Evolutionary conservation across 2,329 filamentous ascomycete genomes (phyloP).

Genomic region (Scytalidium sp.): DNA sequence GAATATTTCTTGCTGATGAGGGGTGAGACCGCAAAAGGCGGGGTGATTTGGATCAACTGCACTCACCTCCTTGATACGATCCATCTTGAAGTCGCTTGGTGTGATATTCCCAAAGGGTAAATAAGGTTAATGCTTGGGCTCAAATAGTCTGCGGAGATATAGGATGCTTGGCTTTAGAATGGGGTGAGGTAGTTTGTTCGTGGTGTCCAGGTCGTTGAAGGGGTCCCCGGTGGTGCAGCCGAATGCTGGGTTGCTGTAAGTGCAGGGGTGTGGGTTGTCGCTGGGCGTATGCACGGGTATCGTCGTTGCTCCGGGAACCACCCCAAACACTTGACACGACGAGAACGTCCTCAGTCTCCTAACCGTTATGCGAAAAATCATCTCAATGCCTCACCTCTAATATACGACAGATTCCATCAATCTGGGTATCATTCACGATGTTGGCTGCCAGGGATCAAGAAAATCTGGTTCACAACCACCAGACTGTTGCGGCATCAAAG

Average conservation of each 20-base stretch:
- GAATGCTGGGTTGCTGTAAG: neutral
- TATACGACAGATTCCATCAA: slow-evolving; percentile 12
- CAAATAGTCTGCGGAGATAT: neutral
- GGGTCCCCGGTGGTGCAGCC: neutral
- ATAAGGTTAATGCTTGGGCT: neutral
- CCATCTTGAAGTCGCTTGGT: slow-evolving; percentile 55
- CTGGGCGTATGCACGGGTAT: neutral
- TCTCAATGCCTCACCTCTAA: neutral
- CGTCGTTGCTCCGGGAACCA: slow-evolving; percentile 12
- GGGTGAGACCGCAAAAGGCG: slow-evolving; percentile 22
- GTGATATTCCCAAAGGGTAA: slow-evolving; percentile 3
- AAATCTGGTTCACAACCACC: slow-evolving; percentile 75
- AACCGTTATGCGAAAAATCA: slow-evolving; percentile 1
- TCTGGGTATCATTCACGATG: slow-evolving; percentile 46
- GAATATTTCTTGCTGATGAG: slow-evolving; percentile 2
- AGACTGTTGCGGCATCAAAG: slow-evolving; percentile 68
- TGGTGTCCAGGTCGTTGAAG: neutral
- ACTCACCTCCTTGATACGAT: slow-evolving; percentile 87
- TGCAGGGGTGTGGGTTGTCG: neutral
- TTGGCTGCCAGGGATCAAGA: slow-evolving; percentile 81
- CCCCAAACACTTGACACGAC: slow-evolving; percentile 5
- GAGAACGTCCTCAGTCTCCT: neutral
- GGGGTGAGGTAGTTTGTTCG: neutral
- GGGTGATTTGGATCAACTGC: slow-evolving; percentile 22
- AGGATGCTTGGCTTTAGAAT: neutral